Evolutionary conservation across 495 filamentous ascomycete genomes (phyloP), one percentile per base, ranked within the genome.

Genomic region (Talaromyces wortmannii): DNA sequence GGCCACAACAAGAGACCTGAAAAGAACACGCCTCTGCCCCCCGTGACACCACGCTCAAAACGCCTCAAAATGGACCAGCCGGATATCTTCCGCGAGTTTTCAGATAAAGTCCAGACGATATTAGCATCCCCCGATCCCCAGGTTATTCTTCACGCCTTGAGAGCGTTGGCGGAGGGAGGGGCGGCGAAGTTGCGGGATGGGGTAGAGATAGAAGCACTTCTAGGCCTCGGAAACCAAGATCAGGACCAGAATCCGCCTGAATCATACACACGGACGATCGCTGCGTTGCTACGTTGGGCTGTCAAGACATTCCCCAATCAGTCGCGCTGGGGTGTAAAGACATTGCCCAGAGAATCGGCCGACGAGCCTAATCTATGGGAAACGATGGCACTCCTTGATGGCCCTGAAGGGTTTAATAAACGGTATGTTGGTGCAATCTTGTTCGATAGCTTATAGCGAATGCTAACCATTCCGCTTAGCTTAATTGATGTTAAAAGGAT

Each of bases 381-480:
- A 29, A 17, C 49, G 31, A 57, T 57, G 49, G 40, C 48, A 13
- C 42, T 52, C 2, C 33, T 57, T 29, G 55, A 57, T 52, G 55
- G 48, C 12, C 48, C 32, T 7, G 15, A 51, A 13, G 54, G 54
- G 31, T 45, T 42, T 18, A 51, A 50, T 36, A 45, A 56, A 17
- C 46, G 48, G 55, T 53, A 33, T 32, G 42, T 48, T 55, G 44
- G 44, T 7, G n/a, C 16, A n/a, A 17, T 13, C 44, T 45, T 7
- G 44, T 45, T n/a, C 16, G 44, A 45, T 45, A 48, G 48, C 29
- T 29, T 23, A 31, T 32, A 32, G 18, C 11, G 33, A 29, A 11
- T 45, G 44, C 44, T 45, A n/a, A 45, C 44, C 44, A 45, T 45
- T n/a, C 44, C 6, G 44, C 44, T 45, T 45, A 45, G 44, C 44